Evolutionary conservation across 2,329 filamentous ascomycete genomes (phyloP).

Genomic region (Fusarium zealandicum): DNA sequence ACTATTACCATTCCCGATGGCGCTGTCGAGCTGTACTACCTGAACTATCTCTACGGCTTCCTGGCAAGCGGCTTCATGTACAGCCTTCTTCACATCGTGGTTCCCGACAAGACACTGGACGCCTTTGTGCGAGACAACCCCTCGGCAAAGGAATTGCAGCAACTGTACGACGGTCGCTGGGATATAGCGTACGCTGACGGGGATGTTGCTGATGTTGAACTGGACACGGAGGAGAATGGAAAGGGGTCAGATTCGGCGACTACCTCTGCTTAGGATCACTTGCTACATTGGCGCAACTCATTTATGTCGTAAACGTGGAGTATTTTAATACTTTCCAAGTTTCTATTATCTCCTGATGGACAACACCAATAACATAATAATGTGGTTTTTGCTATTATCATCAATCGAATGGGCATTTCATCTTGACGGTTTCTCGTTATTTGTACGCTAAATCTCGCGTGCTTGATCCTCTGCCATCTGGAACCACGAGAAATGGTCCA

Average conservation of each 20-base stretch:
- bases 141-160: conserved; percentile 41
- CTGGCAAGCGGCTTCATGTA: conserved; percentile 45
- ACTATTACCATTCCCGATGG: conserved; percentile 46
- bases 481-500: no score
- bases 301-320: no score
- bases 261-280: conserved; percentile 13
- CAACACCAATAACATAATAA: no score
- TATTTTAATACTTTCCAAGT: no score
- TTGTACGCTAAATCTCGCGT: no score
- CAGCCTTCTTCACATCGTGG: conserved; percentile 40
- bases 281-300: no score
- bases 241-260: conserved; percentile 18
- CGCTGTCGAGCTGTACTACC: conserved; percentile 49
- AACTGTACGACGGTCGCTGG: conserved; percentile 43
- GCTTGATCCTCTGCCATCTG: no score
- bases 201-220: conserved; percentile 2
- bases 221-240: conserved; percentile 12
- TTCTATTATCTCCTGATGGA: no score
- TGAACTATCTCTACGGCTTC: conserved; percentile 52
- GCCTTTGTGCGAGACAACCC: conserved; percentile 40
- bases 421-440: no score
- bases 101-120: conserved; percentile 41
- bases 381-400: no score
- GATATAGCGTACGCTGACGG: conserved; percentile 38
- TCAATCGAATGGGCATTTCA: no score